Percentiles rank a stretch among this genome's conserved stretches.
phyloP scores from a whole-genome alignment of 768 basidiomycete species.

The Hemileccinum impolitum region DNA sequence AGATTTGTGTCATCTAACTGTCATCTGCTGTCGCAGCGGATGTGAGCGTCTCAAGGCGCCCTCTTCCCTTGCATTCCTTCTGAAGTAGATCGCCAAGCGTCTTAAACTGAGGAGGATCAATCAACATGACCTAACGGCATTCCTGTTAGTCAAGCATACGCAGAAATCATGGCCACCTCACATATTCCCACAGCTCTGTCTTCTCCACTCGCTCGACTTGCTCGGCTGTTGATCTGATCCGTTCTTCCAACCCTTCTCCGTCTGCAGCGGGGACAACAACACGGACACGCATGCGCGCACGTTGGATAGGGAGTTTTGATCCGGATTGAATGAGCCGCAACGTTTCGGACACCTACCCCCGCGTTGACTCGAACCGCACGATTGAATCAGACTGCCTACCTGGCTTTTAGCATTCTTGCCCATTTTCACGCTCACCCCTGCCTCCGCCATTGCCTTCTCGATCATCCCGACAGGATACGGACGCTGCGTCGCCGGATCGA shows the following conservation, averaged over 20 bases:
- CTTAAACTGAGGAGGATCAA: constrained; percentile 91
- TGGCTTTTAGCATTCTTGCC: constrained; percentile 94
- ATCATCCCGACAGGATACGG: constrained; percentile 95
- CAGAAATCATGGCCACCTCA: constrained; percentile 39
- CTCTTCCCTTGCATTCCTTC: constrained; percentile 86
- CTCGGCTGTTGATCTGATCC: constrained; percentile 70
- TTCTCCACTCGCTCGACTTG: constrained; percentile 82
- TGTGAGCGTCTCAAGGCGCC: constrained; percentile 79
- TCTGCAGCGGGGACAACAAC: constrained; percentile 69
- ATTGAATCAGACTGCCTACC: constrained; percentile 38
- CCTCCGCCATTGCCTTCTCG: constrained; percentile 96
- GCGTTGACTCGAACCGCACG: background rate
- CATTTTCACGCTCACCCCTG: constrained; percentile 85
- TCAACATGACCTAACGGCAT: constrained; percentile 71
- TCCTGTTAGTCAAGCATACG: constrained; percentile 9
- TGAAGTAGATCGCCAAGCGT: constrained; percentile 86
- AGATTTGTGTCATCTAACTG: constrained; percentile 8
- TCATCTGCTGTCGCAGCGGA: constrained; percentile 58
- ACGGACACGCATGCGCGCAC: constrained; percentile 89
- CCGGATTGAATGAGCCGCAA: constrained; percentile 79
- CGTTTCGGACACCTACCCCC: constrained; percentile 77
- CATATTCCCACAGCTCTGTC: constrained; percentile 82
- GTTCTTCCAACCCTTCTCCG: constrained; percentile 64
- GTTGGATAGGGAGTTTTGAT: constrained; percentile 87
- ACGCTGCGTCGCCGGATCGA: constrained; percentile 84